A percentile compares a stretch with the other conserved stretches of the same genome.
phyloP scores from a whole-genome alignment of 257 asterid species.

The Solanum chiquidenum region DNA sequence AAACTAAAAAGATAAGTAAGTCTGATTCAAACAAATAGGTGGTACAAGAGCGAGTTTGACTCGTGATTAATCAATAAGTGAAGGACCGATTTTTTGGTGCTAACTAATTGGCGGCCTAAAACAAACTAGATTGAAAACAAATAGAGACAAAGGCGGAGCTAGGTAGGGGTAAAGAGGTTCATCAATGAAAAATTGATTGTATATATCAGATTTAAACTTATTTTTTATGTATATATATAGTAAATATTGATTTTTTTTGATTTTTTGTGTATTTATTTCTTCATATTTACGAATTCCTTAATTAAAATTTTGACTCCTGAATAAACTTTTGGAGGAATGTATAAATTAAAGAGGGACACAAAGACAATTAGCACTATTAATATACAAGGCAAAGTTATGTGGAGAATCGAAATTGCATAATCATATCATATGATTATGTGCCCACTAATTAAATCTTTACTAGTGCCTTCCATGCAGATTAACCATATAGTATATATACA shows the following conservation, averaged over 20 bases:
- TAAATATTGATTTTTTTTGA: too few species aligned
- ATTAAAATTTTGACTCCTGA: accelerated
- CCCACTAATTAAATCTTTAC: background rate
- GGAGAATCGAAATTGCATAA: slow-evolving; percentile 17
- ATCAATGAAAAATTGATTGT: too few species aligned
- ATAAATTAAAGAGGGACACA: background rate
- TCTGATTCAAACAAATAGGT: background rate
- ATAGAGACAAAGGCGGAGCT: background rate
- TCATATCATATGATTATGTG: background rate
- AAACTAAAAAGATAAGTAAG: background rate
- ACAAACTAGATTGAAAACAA: background rate
- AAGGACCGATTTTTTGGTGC: background rate
- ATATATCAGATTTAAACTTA: too few species aligned
- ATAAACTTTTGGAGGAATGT: too few species aligned
- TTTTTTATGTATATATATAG: too few species aligned
- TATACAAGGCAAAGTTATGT: background rate
- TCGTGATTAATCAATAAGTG: background rate
- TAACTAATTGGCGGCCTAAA: background rate
- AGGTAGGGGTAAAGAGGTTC: accelerated
- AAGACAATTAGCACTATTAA: background rate
- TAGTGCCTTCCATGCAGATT: slow-evolving; percentile 34
- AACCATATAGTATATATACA: background rate
- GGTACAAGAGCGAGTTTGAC: background rate
- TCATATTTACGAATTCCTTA: background rate
- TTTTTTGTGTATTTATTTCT: too few species aligned